Percentiles rank a stretch among this genome's conserved stretches.
Conservation (phyloP, 257 asterid species). For the Nicotiana attenuata region DNA sequence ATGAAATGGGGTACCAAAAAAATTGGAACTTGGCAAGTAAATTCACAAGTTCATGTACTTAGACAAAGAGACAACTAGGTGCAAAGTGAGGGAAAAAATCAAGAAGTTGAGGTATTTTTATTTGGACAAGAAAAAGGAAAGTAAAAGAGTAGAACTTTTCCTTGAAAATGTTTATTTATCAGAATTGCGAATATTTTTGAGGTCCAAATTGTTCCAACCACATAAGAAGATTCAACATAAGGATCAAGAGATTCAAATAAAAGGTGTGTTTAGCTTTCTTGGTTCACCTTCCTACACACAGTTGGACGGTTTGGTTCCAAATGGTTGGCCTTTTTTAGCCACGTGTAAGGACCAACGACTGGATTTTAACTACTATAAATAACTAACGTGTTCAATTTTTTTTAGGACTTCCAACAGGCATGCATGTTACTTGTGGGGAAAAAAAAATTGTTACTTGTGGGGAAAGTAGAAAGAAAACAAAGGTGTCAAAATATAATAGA, state of each 20-base stretch:
- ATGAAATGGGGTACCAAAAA: constrained; percentile 29
- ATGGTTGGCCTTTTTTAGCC: constrained; percentile 9
- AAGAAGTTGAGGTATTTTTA: constrained; percentile 3
- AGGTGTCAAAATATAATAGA: neutral
- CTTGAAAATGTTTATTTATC: constrained; percentile 16
- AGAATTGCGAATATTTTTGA: constrained; percentile 43
- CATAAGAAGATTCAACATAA: neutral
- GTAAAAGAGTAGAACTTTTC: neutral
- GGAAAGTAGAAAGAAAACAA: neutral
- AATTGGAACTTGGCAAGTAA: constrained; percentile 19
- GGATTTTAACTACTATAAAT: neutral
- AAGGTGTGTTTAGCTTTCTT: neutral
- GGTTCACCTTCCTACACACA: neutral
- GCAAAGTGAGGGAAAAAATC: constrained; percentile 18
- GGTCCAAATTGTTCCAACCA: constrained; percentile 44
- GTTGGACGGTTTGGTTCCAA: constrained; percentile 6
- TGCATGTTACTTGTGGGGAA: neutral
- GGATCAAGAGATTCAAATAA: neutral
- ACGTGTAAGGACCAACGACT: constrained; percentile 1
- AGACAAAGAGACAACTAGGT: constrained; percentile 31
- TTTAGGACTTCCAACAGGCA: neutral
- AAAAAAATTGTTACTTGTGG: neutral
- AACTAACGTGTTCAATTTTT: constrained; percentile 8
- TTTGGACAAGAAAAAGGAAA: neutral
- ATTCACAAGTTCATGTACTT: constrained; percentile 25